Evolutionary conservation across 2,329 filamentous ascomycete species (phyloP).

Genomic region (Nannizziopsis arthrosporioides): DNA sequence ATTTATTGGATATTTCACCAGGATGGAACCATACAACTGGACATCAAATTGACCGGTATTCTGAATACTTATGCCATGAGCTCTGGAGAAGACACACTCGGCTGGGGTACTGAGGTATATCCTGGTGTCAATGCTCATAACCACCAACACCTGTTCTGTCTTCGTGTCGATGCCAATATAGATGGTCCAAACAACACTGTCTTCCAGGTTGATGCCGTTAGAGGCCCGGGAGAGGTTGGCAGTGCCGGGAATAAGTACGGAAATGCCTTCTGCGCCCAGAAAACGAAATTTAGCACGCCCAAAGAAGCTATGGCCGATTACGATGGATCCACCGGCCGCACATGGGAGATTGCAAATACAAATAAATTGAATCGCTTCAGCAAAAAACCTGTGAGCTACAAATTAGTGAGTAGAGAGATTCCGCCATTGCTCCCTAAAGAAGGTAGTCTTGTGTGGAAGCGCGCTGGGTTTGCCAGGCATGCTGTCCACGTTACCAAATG

Average conservation of each 20-base stretch:
- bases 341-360: slow-evolving; percentile 84
- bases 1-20: slow-evolving; percentile 84
- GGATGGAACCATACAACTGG: slow-evolving; percentile 82
- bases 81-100: slow-evolving; percentile 65
- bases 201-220: slow-evolving; percentile 66
- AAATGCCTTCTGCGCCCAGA: slow-evolving; percentile 78
- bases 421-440: slow-evolving; percentile 68
- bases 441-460: slow-evolving; percentile 73
- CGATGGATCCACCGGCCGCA: slow-evolving; percentile 62
- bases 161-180: slow-evolving; percentile 76
- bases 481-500: slow-evolving; percentile 82
- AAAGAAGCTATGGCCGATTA: slow-evolving; percentile 65
- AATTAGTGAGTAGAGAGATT: slow-evolving; percentile 78
- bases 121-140: slow-evolving; percentile 89
- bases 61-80: slow-evolving; percentile 81
- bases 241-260: slow-evolving; percentile 76
- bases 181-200: slow-evolving; percentile 77
- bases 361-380: slow-evolving; percentile 75
- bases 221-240: slow-evolving; percentile 61
- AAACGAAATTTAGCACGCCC: slow-evolving; percentile 64
- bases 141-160: slow-evolving; percentile 88
- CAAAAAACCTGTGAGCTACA: slow-evolving; percentile 74
- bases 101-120: slow-evolving; percentile 87
- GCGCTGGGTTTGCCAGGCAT: slow-evolving; percentile 76
- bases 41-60: slow-evolving; percentile 85